phyloP scores from a whole-genome alignment of 345 rosid species.

The Salix caprea region DNA sequence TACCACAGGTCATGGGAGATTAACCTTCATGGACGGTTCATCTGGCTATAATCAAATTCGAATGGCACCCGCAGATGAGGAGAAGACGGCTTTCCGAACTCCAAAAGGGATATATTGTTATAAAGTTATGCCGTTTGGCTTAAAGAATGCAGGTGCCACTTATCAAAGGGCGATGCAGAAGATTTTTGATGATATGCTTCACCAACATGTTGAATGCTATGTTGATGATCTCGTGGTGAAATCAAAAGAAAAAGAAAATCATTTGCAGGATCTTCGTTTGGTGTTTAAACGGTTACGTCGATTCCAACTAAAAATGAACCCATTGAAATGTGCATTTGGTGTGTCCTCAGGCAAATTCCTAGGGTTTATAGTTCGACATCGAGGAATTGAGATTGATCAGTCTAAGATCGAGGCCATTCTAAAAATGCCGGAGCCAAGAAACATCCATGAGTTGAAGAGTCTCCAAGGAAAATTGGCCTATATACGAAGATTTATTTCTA shows the following conservation, averaged over 20 bases:
- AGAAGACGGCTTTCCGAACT: too few species aligned
- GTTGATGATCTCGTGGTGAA: constrained; percentile 6
- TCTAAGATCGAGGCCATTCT: background rate
- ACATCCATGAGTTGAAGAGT: background rate
- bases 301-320: background rate
- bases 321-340: background rate
- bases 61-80: too few species aligned
- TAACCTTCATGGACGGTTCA: too few species aligned
- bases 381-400: constrained; percentile 8
- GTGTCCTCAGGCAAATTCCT: constrained; percentile 1
- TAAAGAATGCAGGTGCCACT: background rate
- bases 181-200: background rate
- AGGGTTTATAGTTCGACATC: background rate
- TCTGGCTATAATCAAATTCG: too few species aligned
- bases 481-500: too few species aligned
- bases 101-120: background rate
- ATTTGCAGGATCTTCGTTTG: background rate
- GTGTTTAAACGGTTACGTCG: background rate
- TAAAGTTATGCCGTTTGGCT: constrained; percentile 7
- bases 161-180: constrained; percentile 11
- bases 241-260: background rate
- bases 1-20: too few species aligned
- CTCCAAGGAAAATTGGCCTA: background rate
- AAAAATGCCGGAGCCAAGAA: background rate
- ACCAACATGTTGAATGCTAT: constrained; percentile 12